These are phyloP conservation scores for Myxozyma nipponensis DNA, from an alignment of 805 yeast genomes.

Conservation along the genomic window DNA sequence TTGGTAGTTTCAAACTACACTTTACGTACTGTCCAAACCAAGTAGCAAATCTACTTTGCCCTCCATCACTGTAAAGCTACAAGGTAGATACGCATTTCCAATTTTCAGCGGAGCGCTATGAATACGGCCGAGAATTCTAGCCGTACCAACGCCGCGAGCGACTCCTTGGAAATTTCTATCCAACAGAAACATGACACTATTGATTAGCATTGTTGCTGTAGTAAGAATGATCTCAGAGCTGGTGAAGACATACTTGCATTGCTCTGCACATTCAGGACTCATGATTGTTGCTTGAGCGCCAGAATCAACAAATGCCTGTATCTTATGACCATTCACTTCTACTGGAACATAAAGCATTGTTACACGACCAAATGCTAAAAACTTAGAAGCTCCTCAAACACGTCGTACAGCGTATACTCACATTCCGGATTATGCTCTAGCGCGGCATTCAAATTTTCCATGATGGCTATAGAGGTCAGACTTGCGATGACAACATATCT, in stretches of 20 bases:
- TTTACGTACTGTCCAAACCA: constrained; percentile 60
- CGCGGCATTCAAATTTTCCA: constrained; percentile 75
- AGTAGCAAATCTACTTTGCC: constrained; percentile 59
- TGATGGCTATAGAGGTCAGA: constrained; percentile 47
- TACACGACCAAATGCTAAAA: constrained; percentile 63
- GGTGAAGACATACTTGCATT: constrained; percentile 45
- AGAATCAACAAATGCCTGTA: constrained; percentile 92
- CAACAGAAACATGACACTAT: constrained; percentile 55
- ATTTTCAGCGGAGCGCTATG: constrained; percentile 85
- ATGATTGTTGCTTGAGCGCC: constrained; percentile 87
- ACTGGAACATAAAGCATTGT: constrained; percentile 78
- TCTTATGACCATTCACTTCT: constrained; percentile 71
- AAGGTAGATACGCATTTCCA: constrained; percentile 60
- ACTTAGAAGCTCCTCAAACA: background rate
- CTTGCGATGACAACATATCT: background rate
- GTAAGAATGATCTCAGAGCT: background rate
- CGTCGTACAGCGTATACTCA: background rate
- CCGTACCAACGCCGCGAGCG: constrained; percentile 87
- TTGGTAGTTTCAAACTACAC: background rate
- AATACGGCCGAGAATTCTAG: constrained; percentile 73
- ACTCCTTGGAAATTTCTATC: constrained; percentile 77
- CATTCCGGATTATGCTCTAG: constrained; percentile 81
- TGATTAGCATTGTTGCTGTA: background rate
- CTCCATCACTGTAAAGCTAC: constrained; percentile 70
- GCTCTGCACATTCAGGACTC: constrained; percentile 70